Evolutionary conservation across 805 yeast species (phyloP).

Genomic region (Ogataea pignaliae): DNA sequence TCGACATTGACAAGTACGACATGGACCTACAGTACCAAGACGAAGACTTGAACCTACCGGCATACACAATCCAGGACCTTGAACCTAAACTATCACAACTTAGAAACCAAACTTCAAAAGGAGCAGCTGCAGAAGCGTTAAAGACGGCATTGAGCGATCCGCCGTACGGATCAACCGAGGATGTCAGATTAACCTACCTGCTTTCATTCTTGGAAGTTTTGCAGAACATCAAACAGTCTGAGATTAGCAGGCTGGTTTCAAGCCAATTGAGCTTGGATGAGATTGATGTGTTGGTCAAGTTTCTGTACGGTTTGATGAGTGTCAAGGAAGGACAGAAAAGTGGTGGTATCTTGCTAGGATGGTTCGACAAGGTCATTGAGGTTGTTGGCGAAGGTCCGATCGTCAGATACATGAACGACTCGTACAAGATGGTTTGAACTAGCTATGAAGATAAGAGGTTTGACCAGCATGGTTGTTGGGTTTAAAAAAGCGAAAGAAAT

Average conservation of each 20-base stretch:
- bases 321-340: slow-evolving; percentile 73
- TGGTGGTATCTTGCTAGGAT: slow-evolving; percentile 79
- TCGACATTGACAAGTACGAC: slow-evolving; percentile 88
- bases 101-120: slow-evolving; percentile 62
- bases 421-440: slow-evolving; percentile 12
- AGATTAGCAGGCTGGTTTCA: slow-evolving; percentile 58
- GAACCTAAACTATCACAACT: slow-evolving; percentile 51
- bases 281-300: slow-evolving; percentile 75
- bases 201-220: slow-evolving; percentile 66
- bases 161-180: slow-evolving; percentile 74
- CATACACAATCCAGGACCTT: slow-evolving; percentile 50
- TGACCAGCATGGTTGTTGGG: no score
- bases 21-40: slow-evolving; percentile 54
- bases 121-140: slow-evolving; percentile 67
- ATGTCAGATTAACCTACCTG: slow-evolving; percentile 48
- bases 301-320: slow-evolving; percentile 82
- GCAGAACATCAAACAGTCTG: slow-evolving; percentile 60
- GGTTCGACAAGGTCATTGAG: slow-evolving; percentile 90
- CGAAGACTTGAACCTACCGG: slow-evolving; percentile 30
- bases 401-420: slow-evolving; percentile 79
- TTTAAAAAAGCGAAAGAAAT: no score
- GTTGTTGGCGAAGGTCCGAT: slow-evolving; percentile 85
- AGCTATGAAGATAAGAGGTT: no score
- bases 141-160: slow-evolving; percentile 61
- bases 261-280: slow-evolving; percentile 52